These are phyloP conservation scores for Tolypocladium paradoxum DNA, from an alignment of 2,329 filamentous ascomycete species.

Conservation along the genomic window DNA sequence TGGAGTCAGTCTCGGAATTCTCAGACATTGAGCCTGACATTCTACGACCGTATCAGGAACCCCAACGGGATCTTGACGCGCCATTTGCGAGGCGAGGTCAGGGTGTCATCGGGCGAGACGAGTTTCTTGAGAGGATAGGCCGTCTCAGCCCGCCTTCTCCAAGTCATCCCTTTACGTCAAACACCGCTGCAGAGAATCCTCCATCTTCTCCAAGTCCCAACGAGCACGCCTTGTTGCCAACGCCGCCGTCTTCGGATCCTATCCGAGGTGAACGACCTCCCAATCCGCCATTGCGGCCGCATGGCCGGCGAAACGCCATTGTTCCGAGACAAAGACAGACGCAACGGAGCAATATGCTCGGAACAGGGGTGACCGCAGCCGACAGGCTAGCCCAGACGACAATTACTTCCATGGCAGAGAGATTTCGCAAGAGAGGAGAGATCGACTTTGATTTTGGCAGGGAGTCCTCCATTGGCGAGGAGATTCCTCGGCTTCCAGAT, in stretches of 20 bases:
- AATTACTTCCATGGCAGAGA: neutral
- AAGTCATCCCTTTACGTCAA: neutral
- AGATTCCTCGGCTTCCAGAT: neutral
- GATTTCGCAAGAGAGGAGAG: neutral
- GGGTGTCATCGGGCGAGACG: neutral
- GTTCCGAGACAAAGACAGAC: neutral
- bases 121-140: neutral
- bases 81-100: neutral
- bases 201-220: neutral
- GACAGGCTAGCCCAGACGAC: neutral
- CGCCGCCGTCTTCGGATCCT: slow-evolving; percentile 1
- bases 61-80: neutral
- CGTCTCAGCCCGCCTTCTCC: neutral
- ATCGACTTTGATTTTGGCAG: neutral
- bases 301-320: neutral
- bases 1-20: slow-evolving; percentile 5
- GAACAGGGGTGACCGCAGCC: neutral
- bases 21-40: neutral
- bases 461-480: neutral
- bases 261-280: neutral
- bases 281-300: neutral
- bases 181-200: neutral
- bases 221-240: neutral
- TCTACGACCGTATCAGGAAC: neutral
- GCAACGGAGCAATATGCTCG: neutral